Evolutionary conservation across 2,329 filamentous ascomycete genomes (phyloP), one percentile per base, ranked within the genome.

Genomic region (Aureobasidium lini): DNA sequence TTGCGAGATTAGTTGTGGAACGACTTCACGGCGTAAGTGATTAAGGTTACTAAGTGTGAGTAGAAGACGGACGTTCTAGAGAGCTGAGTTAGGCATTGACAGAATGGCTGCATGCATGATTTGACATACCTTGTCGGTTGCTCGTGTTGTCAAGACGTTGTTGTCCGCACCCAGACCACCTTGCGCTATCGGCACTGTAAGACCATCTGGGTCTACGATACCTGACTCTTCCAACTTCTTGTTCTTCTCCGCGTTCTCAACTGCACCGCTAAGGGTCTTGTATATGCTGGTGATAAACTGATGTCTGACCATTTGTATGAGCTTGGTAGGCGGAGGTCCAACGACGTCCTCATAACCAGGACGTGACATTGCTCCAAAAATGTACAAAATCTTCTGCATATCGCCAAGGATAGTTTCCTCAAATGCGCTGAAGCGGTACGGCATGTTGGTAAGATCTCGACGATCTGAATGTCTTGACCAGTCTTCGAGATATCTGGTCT

Each of bases 261-360:
- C 91, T 85, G 99, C 93, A 23, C 93, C 94, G 67, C 90, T 95
- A 39, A 99, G 76, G 6, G 90, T 90, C 72, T 95, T 95, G 74
- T 97, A 97, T 44, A 99, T 77, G 60, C 92, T 96, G 6, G 88
- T 91, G 15, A 96, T 91, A 69, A 99, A 99, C 69, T 95, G 90
- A 64, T 86, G 88, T 64, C 92, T 84, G 15, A 97, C 90, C 83
- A 92, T 90, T 71, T 95, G 89, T 44, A 97, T 78, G 44, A 96
- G 77, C 72, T 97, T 99, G 7, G 87, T 81, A 37, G 90, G 87
- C 5, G 94, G 95, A 16, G 93, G 87, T 28, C 88, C 82, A 60
- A 97, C 85, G 64, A 99, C 91, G 67, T 94, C 86, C 54, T 80
- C 83, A 5, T 86, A 82, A 28, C 84, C 86, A 8, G 87, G 81